Evolutionary conservation across 2,329 filamentous ascomycete species (phyloP), one percentile per base, ranked within the genome.

Genomic region (Fusarium aywerte): DNA sequence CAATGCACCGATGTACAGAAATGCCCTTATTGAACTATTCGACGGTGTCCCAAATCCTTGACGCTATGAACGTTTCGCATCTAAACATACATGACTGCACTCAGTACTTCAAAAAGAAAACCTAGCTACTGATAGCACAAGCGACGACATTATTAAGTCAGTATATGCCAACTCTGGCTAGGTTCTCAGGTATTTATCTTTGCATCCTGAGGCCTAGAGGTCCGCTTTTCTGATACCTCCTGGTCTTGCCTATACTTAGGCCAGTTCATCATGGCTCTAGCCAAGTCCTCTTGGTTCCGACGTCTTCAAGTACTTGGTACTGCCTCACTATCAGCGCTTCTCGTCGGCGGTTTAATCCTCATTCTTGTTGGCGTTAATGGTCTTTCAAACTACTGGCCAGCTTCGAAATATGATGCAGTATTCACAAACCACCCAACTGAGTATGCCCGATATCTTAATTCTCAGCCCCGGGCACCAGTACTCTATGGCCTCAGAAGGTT

Each of bases 361-460:
- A 36, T 58, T 16, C 38, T 57, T 13, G 54, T 58, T 1, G 38
- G 50, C 7, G 9, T 11, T 15, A 58, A 58, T 31, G 54, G 18
- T 15, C 31, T 58, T 40, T 35, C 16, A 8, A 45, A 31, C 18
- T 31, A 29, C 8, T 15, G 27, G 15, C 8, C 45, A 23, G 15
- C 36, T 36, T 32, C 33, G 8, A 12, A 38, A 12, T n/a, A n/a
- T n/a, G n/a, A n/a, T n/a, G n/a, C n/a, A n/a, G n/a, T n/a, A n/a
- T n/a, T n/a, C n/a, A n/a, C n/a, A n/a, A n/a, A n/a, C n/a, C n/a
- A n/a, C n/a, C n/a, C n/a, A n/a, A n/a, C n/a, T n/a, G n/a, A n/a
- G n/a, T 58, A 57, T 45, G 32, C 51, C 13, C 55, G 38, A 8
- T 57, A 57, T 38, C 55, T 38, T 51, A 57, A 57, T 7, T 58